These are phyloP conservation scores for Stagonosporopsis rhizophila DNA, from an alignment of 2,329 filamentous ascomycete genomes.

Conservation along the genomic window DNA sequence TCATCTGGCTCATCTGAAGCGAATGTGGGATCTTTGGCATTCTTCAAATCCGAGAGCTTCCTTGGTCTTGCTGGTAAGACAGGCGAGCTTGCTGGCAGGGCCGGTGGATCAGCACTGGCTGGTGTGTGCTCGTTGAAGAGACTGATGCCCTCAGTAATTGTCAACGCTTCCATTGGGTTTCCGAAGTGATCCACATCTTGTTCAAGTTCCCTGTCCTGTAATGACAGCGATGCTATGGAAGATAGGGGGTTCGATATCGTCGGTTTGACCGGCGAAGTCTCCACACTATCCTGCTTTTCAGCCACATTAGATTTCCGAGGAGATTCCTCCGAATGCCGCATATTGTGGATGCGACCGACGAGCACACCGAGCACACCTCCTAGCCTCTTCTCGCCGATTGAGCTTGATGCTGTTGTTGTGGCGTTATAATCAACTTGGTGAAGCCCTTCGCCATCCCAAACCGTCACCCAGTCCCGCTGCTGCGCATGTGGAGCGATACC, in stretches of 20 bases:
- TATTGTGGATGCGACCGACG: slow-evolving; percentile 71
- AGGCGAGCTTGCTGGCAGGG: slow-evolving; percentile 9
- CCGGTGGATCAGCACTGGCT: slow-evolving; percentile 13
- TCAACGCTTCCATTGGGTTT: slow-evolving; percentile 32
- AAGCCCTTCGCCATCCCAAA: slow-evolving; percentile 68
- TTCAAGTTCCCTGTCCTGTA: slow-evolving; percentile 42
- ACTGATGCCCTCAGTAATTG: slow-evolving; percentile 36
- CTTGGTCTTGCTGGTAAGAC: not conserved
- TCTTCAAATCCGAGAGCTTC: slow-evolving; percentile 4
- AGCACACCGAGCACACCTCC: slow-evolving; percentile 74
- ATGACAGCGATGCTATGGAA: slow-evolving; percentile 26
- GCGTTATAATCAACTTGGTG: slow-evolving; percentile 69
- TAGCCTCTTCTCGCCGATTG: slow-evolving; percentile 67
- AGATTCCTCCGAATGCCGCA: slow-evolving; percentile 49
- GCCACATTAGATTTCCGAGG: slow-evolving; percentile 3
- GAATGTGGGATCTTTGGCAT: slow-evolving; percentile 6
- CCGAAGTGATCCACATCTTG: slow-evolving; percentile 38
- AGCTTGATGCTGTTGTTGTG: slow-evolving; percentile 58
- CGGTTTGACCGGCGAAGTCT: slow-evolving; percentile 30
- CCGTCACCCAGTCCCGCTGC: slow-evolving; percentile 63
- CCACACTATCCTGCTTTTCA: slow-evolving; percentile 24
- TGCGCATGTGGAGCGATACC: slow-evolving; percentile 69
- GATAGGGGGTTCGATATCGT: slow-evolving; percentile 24
- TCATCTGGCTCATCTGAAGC: slow-evolving; percentile 11
- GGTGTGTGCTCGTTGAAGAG: slow-evolving; percentile 29